Percentiles rank a stretch among this genome's conserved stretches.
These are phyloP conservation scores for Cucurbita maxima DNA, from an alignment of 306 rosid species.

Conservation along the genomic window DNA sequence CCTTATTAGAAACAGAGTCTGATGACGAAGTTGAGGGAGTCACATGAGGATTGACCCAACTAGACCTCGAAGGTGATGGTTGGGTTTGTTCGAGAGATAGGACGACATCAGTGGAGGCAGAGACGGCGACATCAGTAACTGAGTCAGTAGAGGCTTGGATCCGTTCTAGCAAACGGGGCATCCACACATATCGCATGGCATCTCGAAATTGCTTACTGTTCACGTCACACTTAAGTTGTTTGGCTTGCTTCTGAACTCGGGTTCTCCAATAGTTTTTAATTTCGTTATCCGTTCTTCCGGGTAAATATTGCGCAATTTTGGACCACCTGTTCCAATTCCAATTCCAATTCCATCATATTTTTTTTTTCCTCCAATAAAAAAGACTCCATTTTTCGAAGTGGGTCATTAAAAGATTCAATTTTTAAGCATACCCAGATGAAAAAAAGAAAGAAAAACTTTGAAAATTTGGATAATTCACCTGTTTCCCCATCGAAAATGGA, in stretches of 20 bases:
- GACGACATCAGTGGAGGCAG: not conserved
- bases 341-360: not conserved
- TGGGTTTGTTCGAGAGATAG: not conserved
- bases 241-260: constrained; percentile 82
- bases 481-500: constrained; percentile 32
- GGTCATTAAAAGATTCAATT: not conserved
- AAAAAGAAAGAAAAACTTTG: no score
- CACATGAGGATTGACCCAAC: not conserved
- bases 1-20: not conserved
- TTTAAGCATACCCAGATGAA: not conserved
- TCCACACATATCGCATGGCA: constrained; percentile 70
- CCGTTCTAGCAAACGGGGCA: constrained; percentile 67
- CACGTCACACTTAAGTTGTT: constrained; percentile 75
- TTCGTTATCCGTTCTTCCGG: constrained; percentile 90
- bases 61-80: not conserved
- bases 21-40: not conserved
- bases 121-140: constrained; percentile 2
- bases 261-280: constrained; percentile 96
- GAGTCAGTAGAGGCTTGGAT: constrained; percentile 31
- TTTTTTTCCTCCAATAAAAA: no score
- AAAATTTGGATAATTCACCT: constrained; percentile 9
- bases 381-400: not conserved
- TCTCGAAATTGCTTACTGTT: constrained; percentile 80
- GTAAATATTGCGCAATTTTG: constrained; percentile 68
- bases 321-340: constrained; percentile 55